A percentile compares a stretch with the other conserved stretches of the same genome.
Conservation (phyloP, 169 alveolate species). For the Cyclospora cayetanensis region DNA sequence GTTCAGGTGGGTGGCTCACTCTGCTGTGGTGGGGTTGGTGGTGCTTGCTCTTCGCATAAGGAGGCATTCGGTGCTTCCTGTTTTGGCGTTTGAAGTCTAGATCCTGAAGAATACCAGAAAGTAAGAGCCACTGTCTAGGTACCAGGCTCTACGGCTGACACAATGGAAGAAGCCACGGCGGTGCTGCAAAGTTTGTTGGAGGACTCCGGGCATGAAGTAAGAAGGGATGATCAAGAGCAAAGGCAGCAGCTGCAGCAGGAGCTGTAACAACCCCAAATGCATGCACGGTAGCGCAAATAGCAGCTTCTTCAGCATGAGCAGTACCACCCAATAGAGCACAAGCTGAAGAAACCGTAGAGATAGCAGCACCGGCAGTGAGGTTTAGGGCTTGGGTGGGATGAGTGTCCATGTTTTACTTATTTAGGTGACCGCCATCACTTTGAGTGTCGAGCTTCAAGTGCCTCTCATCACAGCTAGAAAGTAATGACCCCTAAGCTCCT, state of each 20-base stretch:
- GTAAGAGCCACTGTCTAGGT: too few relatives aligned
- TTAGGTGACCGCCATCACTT: neutral
- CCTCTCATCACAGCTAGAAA: neutral
- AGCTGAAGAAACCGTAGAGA: too few relatives aligned
- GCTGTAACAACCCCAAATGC: neutral
- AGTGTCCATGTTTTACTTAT: neutral
- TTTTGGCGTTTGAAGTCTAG: neutral
- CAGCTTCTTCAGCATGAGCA: too few relatives aligned
- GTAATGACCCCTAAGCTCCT: neutral
- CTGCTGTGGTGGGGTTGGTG: neutral
- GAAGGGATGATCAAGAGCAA: too few relatives aligned
- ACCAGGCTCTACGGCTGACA: neutral
- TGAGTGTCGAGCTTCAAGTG: neutral
- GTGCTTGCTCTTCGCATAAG: neutral
- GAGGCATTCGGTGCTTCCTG: neutral
- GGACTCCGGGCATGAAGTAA: neutral
- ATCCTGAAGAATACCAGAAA: too few relatives aligned
- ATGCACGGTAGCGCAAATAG: too few relatives aligned
- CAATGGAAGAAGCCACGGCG: neutral
- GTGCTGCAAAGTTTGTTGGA: neutral
- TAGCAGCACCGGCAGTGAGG: too few relatives aligned
- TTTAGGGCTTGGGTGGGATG: constrained; percentile 4
- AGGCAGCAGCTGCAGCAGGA: neutral
- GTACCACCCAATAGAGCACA: too few relatives aligned
- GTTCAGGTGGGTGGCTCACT: too few relatives aligned